Base-by-base conservation (phyloP, 495 filamentous ascomycete genomes). In the Penicillium pulvis region DNA sequence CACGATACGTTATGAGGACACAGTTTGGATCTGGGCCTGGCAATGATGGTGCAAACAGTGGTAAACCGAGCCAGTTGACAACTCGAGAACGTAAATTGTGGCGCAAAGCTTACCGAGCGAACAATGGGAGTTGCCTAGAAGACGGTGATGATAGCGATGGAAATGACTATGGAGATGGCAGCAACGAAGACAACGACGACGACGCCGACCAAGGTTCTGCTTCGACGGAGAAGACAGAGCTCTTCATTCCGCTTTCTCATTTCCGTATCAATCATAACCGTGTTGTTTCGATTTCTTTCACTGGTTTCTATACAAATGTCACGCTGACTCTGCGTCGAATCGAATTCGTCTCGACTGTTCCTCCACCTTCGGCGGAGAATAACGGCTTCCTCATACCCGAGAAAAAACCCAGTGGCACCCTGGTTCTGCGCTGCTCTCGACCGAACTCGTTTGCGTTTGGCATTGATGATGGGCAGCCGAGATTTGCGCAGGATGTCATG, bases 401-500 rank as follows among this genome's bases (percentile, higher is more conserved):
- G 43, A 91, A 90, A 71, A 68, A 89, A 16, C 79, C 85, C 0
- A 87, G 78, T 1, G 88, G 87, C 4, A 75, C 71, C 4, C 70
- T 92, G 36, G 71, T 85, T 36, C 85, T 91, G 58, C 73, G 80
- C 11, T 92, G 89, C 77, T 86, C 79, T 39, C 79, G 87, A 9
- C 87, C 89, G 46, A 88, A 90, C 65, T 85, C 82, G 0, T 90
- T 92, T 69, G 89, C 89, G 0, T 90, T 92, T 68, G 89, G 89
- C 51, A 92, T 92, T 63, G 89, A 92, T 69, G 89, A 92, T 70
- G 89, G 89, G 6, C 75, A 83, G 58, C 89, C 89, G 7, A 56
- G 75, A 33, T 79, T 78, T 56, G 86, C 88, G 6, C 78, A 85
- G 61, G 64, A 82, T 57, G 85, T 92, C 36, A 84, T 90, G 80